These are phyloP conservation scores for Fagus crenata DNA, from an alignment of 306 rosid species.

Conservation along the genomic window DNA sequence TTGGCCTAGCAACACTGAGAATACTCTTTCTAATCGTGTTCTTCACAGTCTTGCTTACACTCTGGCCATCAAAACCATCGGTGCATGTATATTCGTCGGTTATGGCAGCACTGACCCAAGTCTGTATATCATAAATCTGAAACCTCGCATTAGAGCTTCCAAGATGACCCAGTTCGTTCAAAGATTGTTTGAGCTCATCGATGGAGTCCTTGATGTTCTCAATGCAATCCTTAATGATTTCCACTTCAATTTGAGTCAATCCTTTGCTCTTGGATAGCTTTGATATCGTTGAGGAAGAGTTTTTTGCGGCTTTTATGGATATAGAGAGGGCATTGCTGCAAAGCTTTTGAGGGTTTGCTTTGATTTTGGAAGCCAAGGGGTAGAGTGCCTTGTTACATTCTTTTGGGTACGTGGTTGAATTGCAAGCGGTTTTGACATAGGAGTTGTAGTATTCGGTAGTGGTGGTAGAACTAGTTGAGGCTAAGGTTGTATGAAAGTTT, in stretches of 20 bases:
- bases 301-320: slow-evolving; percentile 31
- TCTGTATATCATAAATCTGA: slow-evolving; percentile 27
- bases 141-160: not conserved
- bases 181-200: slow-evolving; percentile 21
- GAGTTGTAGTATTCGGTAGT: not conserved
- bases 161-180: slow-evolving; percentile 7
- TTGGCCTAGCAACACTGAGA: slow-evolving; percentile 1
- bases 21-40: slow-evolving; percentile 3
- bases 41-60: slow-evolving; percentile 6
- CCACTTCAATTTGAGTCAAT: slow-evolving; percentile 8
- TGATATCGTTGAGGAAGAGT: slow-evolving; percentile 29
- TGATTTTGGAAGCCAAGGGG: slow-evolving; percentile 43
- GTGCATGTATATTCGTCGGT: slow-evolving; percentile 42
- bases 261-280: slow-evolving; percentile 5
- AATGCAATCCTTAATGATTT: slow-evolving; percentile 46
- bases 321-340: slow-evolving; percentile 42
- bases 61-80: slow-evolving; percentile 31
- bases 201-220: slow-evolving; percentile 24
- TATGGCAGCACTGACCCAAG: slow-evolving; percentile 46
- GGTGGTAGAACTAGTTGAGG: not conserved
- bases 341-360: slow-evolving; percentile 38
- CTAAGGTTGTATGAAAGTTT: slow-evolving; percentile 5
- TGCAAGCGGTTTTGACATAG: slow-evolving; percentile 44
- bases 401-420: slow-evolving; percentile 42
- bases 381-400: slow-evolving; percentile 44